Evolutionary conservation across 179 eudicot species (phyloP), one percentile per base, ranked within the genome.

Genomic region (Gypsophila paniculata): DNA sequence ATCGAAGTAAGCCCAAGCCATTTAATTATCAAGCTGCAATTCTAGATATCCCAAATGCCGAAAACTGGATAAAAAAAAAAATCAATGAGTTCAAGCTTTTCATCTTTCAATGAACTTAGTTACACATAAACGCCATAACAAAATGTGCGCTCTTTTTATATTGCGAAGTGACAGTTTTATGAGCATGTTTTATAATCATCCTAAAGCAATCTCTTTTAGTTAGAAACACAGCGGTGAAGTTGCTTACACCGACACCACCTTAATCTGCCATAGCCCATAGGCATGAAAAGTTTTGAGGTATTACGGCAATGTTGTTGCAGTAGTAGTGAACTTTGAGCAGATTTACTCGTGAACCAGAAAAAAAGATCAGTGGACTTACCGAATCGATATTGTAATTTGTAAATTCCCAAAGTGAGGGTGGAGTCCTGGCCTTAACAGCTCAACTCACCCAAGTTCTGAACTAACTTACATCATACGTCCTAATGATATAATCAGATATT

Each of bases 1-100:
- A 74, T 89, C 95, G 71, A 89, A 89, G 77, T 89, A 89, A 7
- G 94, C 87, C 86, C 88, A 78, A 52, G 82, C 78, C 85, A 82
- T 82, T 42, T 64, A 8, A 15, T 26, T 29, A 15, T 48, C 29
- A 3, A 32, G 57, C 67, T 10, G 54, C 53, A 42, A 42, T 11
- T 64, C 49, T 10, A 64, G 42, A 61, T 29, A 9, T 80, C 63
- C 74, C 74, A 46, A 26, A 48, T 19, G 44, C 61, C 29, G 12
- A 61, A 57, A 68, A 51, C 65, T 62, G 61, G 44, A 26, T 73
- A 19, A 65, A 66, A 62, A 64, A 74, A 49, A 63, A 48, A 74
- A 38, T 17, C 29, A 23, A 23, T 52, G 49, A 65, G 44, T 18
- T 1, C 36, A 39, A 36, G 66, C 46, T 19, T 18, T 19, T 26